Base-by-base conservation (phyloP, 2,329 filamentous ascomycete species). In the Monilinia vaccinii-corymbosi region DNA sequence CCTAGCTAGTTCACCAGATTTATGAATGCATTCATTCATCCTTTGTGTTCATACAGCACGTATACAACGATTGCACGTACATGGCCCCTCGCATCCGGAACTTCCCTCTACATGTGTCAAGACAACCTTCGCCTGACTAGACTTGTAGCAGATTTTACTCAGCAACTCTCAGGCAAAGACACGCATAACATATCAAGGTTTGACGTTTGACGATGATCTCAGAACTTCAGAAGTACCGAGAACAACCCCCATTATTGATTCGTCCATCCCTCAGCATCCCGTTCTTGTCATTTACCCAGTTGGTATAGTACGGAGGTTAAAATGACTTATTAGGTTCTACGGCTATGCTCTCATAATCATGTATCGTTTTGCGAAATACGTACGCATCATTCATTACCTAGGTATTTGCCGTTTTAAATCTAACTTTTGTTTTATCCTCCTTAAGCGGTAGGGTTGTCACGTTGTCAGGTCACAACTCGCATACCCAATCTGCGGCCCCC, bases 391-490 rank as follows among this genome's bases (percentile, higher is more conserved):
- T 11, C 32, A 36, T 5, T 23, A 44, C 18, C 38, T 13, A 44
- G 38, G 40, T 16, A 42, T 21, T 32, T 23, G 13, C 28, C 21
- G 40, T 55, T 45, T 55, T 44, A 38, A 7, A 55, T 44, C 44
- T 55, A n/a, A 55, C 51, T 55, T 42, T 44, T 53, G 28, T 32
- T 32, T 23, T 23, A 52, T 36, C 38, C 36, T 42, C 25, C 31
- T 52, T 44, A 34, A 44, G 57, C 57, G 23, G 48, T 49, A 59
- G 57, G 57, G 57, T 47, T n/a, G 21, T 59, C 57, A 59, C 49
- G 57, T 59, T 59, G 57, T 59, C 25, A 55, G 38, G 44, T 55
- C 23, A 55, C 48, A 55, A 45, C 56, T 52, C 40, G 48, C 49
- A 59, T 52, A 45, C 38, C 23, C 6, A 59, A 49, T 59, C 40